phyloP scores from a whole-genome alignment of 305 asterid species.

The Plantago lanceolata region DNA sequence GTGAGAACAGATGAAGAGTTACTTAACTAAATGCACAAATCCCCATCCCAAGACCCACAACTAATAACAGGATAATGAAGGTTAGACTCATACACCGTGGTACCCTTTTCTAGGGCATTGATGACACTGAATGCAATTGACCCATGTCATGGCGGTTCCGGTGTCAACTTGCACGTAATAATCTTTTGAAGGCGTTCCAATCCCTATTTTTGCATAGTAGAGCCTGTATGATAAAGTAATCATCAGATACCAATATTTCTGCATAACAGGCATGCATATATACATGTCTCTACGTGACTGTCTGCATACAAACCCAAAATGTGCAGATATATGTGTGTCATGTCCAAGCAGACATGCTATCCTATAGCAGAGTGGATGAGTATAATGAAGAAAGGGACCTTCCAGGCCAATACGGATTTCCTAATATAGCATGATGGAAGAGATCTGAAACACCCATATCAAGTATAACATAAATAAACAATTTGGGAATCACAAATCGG shows the following conservation, averaged over 20 bases:
- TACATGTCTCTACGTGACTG: no score
- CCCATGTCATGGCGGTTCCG: slow-evolving; percentile 95
- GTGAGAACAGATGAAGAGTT: slow-evolving; percentile 9
- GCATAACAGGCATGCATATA: neutral
- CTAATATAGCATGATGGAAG: no score
- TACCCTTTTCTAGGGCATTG: slow-evolving; percentile 87
- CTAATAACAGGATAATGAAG: neutral
- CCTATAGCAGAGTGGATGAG: no score
- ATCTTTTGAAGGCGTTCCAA: slow-evolving; percentile 90
- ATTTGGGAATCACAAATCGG: no score
- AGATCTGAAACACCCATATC: no score
- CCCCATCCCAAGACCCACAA: slow-evolving; percentile 17
- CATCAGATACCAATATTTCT: slow-evolving; percentile 23
- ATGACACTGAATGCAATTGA: slow-evolving; percentile 83
- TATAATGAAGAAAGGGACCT: no score
- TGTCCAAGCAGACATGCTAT: no score
- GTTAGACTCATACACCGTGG: slow-evolving; percentile 64
- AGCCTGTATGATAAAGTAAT: slow-evolving; percentile 55
- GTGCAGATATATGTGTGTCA: no score
- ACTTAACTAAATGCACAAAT: slow-evolving; percentile 21
- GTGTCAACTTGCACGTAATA: slow-evolving; percentile 98
- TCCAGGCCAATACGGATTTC: no score
- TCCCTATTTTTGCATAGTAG: slow-evolving; percentile 90
- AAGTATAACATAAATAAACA: no score
- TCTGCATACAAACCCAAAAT: no score